These are phyloP conservation scores for Piromyces finnis DNA, from an alignment of 192 early-diverging fungal genomes.

Conservation along the genomic window DNA sequence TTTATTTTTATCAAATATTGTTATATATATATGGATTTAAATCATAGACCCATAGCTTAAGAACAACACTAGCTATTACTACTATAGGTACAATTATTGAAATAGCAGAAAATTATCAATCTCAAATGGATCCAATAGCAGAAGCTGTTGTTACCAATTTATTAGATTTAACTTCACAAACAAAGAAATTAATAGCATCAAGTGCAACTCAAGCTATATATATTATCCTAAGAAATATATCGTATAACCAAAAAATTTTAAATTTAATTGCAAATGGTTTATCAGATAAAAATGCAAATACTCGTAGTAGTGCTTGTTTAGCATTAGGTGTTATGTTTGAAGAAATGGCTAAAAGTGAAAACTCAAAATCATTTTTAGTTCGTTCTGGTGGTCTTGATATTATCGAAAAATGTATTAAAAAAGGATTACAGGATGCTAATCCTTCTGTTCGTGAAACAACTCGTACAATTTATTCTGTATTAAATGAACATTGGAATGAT, in stretches of 20 bases:
- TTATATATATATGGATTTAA: too few relatives aligned
- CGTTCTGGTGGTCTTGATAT: constrained; percentile 6
- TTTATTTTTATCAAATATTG: too few relatives aligned
- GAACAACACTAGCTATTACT: background rate
- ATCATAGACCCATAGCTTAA: background rate
- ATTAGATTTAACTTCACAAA: background rate
- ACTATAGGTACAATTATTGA: background rate
- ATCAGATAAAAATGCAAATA: constrained; percentile 11
- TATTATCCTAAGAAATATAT: constrained; percentile 1
- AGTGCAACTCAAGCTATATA: constrained; percentile 5
- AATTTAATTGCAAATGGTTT: constrained; percentile 1
- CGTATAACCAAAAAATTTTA: constrained; percentile 7
- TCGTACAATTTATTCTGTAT: background rate
- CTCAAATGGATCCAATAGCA: background rate
- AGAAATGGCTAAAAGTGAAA: background rate
- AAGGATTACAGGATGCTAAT: background rate
- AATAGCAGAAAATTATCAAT: background rate
- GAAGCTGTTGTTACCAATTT: background rate
- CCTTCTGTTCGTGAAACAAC: background rate
- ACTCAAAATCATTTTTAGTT: background rate
- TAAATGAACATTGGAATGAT: background rate
- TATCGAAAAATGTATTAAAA: background rate
- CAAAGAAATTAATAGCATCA: constrained; percentile 12
- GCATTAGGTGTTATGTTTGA: constrained; percentile 4
- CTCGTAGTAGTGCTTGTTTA: constrained; percentile 1